Evolutionary conservation across 805 yeast genomes (phyloP), one percentile per base, ranked within the genome.

Genomic region (Candida wancherniae): DNA sequence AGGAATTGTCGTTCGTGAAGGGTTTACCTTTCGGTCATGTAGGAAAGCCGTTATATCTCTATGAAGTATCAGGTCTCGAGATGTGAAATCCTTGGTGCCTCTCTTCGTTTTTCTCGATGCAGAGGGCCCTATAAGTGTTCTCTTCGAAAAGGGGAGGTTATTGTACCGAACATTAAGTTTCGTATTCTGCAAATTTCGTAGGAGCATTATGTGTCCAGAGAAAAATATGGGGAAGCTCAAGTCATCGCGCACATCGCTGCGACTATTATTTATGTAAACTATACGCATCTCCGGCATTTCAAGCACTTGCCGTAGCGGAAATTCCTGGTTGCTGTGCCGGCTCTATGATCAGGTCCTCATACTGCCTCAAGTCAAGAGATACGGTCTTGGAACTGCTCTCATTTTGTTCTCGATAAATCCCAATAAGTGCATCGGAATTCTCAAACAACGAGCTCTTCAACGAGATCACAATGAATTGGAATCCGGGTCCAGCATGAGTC

Each of bases 391-490:
- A 82, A 28, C 85, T 71, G 47, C 83, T 84, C 31, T 76, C 73
- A 6, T 63, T 59, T 45, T 83, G 94, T 37, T 84, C 92, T 41
- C 94, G 70, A 61, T 84, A 88, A 29, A 92, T 88, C 19, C 98
- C 98, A 4, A 92, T 95, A 35, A 92, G 66, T 0, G 95, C 80
- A 50, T 86, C 95, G 6, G 95, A 84, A 47, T 77, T 77, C 51
- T 88, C 95, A 57, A 83, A 92, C 50, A 92, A 66, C 2, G 84
- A 74, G 48, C 82, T 86, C 58, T 90, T 92, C 57, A 92, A 71
- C 25, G 95, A 83, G 39, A 92, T 92, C 26, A 92, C 95, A 54
- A 92, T 86, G 48, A 90, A 86, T 52, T 92, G 98, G 54, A 85
- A 77, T 24, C 75, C 70, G 2, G 86, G 82, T 15, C 85, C 81